Conservation (phyloP, 1,284 basidiomycete species). For the Trametes pubescens region DNA sequence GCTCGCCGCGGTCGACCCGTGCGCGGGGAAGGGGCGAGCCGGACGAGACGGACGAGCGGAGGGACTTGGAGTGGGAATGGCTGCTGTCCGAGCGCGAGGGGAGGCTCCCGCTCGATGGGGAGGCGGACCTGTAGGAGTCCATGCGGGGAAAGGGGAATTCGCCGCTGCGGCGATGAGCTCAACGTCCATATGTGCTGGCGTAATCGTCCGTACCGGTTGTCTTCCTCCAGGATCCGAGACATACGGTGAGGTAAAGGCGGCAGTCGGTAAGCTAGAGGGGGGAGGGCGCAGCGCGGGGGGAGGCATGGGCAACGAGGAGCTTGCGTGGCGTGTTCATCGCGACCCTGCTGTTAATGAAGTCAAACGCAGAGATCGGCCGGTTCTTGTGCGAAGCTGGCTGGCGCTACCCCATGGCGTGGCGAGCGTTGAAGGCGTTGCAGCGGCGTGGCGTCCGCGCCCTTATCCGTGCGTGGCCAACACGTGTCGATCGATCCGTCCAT, state of each 20-base stretch:
- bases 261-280: conserved; percentile 25
- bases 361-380: conserved; percentile 27
- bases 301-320: conserved; percentile 25
- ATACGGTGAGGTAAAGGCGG: conserved; percentile 16
- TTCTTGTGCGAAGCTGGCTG: conserved; percentile 31
- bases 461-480: conserved; percentile 34
- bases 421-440: conserved; percentile 32
- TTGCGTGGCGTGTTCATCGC: conserved; percentile 30
- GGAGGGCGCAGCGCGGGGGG: conserved; percentile 19
- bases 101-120: conserved; percentile 32
- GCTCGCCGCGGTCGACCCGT: conserved; percentile 29
- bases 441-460: conserved; percentile 33
- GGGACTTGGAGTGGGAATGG: conserved; percentile 31
- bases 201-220: conserved; percentile 21
- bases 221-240: conserved; percentile 29
- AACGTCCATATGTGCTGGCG: conserved; percentile 3
- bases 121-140: conserved; percentile 33
- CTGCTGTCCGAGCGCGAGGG: conserved; percentile 29
- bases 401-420: conserved; percentile 32
- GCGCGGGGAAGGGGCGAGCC: conserved; percentile 23
- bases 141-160: conserved; percentile 37
- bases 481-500: conserved; percentile 35
- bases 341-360: conserved; percentile 33
- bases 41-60: conserved; percentile 32
- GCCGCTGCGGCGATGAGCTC: conserved; percentile 22